Conservation (phyloP, 139 green algal species). For the Choricystis sp. region DNA sequence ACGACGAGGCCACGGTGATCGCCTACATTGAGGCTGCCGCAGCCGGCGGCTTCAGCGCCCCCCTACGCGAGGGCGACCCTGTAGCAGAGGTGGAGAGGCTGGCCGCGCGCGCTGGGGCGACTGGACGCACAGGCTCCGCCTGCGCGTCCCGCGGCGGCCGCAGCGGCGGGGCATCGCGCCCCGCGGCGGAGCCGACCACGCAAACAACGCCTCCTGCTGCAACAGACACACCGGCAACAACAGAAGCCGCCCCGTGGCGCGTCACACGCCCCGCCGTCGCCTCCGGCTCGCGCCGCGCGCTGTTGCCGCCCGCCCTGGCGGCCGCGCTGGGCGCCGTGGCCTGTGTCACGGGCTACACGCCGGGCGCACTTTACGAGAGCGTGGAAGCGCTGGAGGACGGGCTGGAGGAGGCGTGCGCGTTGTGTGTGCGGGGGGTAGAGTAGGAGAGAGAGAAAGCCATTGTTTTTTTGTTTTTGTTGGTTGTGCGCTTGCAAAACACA, state of each 20-base stretch:
- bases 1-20: background rate
- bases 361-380: background rate
- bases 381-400: background rate
- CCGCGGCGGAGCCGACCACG: background rate
- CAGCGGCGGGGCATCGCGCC: too few relatives aligned
- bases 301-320: background rate
- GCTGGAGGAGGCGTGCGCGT: too few relatives aligned
- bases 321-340: background rate
- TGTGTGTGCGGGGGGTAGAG: background rate
- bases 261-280: background rate
- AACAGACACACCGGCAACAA: background rate
- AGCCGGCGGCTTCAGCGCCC: background rate
- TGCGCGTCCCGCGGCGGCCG: too few relatives aligned
- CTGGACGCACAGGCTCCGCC: background rate
- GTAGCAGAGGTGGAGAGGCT: background rate
- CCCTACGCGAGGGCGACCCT: background rate
- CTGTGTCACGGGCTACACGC: background rate
- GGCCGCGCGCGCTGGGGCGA: background rate
- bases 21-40: background rate
- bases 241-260: background rate
- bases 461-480: background rate
- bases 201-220: background rate
- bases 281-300: too few relatives aligned
- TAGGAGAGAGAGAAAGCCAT: background rate
- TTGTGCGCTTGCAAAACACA: background rate